Percentiles rank a stretch among this genome's conserved stretches.
These are phyloP conservation scores for Hypoxylon sp. DNA, from an alignment of 2,329 filamentous ascomycete genomes.

Conservation along the genomic window DNA sequence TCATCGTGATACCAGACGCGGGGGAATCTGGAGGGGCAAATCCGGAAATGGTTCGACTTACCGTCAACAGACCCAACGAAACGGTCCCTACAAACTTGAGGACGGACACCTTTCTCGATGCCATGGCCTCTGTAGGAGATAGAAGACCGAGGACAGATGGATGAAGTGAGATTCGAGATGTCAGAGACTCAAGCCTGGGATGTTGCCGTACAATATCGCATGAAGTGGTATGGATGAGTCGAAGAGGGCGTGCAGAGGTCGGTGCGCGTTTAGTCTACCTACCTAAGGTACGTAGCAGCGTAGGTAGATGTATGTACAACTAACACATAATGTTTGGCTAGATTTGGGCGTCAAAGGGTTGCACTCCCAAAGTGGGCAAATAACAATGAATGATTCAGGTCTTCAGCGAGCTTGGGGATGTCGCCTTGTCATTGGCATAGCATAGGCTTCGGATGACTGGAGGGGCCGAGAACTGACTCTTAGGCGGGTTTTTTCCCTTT, in stretches of 20 bases:
- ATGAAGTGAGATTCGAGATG: constrained; percentile 24
- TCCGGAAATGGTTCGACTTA: constrained; percentile 62
- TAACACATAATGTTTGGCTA: constrained; percentile 19
- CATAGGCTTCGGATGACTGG: constrained; percentile 14
- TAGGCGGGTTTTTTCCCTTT: constrained; percentile 2
- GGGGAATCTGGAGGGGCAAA: constrained; percentile 48
- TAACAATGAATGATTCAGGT: constrained; percentile 29
- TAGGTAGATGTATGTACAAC: constrained; percentile 10
- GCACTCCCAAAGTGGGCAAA: constrained; percentile 23
- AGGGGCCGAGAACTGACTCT: constrained; percentile 24
- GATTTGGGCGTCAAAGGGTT: constrained; percentile 30
- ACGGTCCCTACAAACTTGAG: constrained; percentile 95
- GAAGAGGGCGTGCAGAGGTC: constrained; percentile 20
- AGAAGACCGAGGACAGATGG: constrained; percentile 24
- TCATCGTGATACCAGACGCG: constrained; percentile 41
- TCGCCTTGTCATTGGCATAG: constrained; percentile 20
- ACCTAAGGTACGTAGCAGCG: too few relatives aligned
- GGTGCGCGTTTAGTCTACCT: constrained; percentile 17
- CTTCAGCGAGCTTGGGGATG: constrained; percentile 1
- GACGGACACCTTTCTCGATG: constrained; percentile 78
- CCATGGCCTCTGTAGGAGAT: constrained; percentile 64
- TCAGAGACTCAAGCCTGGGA: constrained; percentile 18
- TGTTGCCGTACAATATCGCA: constrained; percentile 23
- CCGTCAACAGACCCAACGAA: constrained; percentile 88
- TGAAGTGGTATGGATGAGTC: constrained; percentile 15